A percentile compares a stretch with the other conserved stretches of the same genome.
Conservation (phyloP, 768 basidiomycete genomes). For the Termitomyces sp. region DNA sequence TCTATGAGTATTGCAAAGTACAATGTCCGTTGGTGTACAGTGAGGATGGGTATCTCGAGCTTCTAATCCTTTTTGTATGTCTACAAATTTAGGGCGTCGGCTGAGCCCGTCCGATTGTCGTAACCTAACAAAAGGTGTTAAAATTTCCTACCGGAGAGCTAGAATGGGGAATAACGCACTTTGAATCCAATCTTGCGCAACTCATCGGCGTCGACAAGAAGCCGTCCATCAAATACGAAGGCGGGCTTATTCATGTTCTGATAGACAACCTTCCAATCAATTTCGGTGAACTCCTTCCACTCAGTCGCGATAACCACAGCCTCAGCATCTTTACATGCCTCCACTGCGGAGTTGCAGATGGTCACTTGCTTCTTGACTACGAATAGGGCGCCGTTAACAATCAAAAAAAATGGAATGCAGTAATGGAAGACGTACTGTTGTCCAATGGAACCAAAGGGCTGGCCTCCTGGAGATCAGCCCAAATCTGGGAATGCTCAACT, state of each 20-base stretch:
- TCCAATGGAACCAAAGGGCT: conserved; percentile 60
- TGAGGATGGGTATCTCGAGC: conserved; percentile 8
- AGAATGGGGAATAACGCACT: conserved; percentile 31
- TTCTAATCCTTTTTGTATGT: not conserved
- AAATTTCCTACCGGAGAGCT: not conserved
- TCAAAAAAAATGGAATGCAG: not conserved
- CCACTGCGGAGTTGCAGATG: conserved; percentile 70
- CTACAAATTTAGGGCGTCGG: not conserved
- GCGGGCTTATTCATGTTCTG: conserved; percentile 94
- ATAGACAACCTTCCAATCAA: conserved; percentile 89
- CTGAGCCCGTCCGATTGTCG: conserved; percentile 47
- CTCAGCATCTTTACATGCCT: conserved; percentile 86
- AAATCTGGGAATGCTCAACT: conserved; percentile 83
- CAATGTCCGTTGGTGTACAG: conserved; percentile 5
- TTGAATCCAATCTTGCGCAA: conserved; percentile 89
- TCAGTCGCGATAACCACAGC: conserved; percentile 96
- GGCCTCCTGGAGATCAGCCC: conserved; percentile 70
- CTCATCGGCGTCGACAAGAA: conserved; percentile 78
- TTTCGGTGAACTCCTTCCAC: conserved; percentile 93
- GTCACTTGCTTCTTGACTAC: conserved; percentile 87
- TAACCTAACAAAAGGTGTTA: conserved; percentile 33
- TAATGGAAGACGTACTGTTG: conserved; percentile 48
- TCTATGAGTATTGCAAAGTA: conserved; percentile 6
- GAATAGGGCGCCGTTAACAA: not conserved
- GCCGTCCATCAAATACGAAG: conserved; percentile 91